These are phyloP conservation scores for Flaveria linearis DNA, from an alignment of 129 eudicot species.

Conservation along the genomic window DNA sequence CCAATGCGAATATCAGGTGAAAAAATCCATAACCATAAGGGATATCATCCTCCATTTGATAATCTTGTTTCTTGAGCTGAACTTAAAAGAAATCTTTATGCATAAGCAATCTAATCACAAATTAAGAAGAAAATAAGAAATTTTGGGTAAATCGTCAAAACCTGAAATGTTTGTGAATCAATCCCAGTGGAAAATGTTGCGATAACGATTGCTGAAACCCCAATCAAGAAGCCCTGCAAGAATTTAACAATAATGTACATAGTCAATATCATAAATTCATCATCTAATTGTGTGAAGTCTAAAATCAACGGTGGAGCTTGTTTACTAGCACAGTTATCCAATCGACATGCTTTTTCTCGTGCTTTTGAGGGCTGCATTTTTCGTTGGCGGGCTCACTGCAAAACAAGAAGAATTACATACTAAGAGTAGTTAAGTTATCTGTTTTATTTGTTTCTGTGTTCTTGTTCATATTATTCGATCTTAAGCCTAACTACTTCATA, in stretches of 20 bases:
- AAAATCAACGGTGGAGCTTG: constrained; percentile 25
- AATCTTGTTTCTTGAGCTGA: constrained; percentile 71
- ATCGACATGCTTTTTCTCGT: constrained; percentile 50
- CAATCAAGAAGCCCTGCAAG: constrained; percentile 80
- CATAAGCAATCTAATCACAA: constrained; percentile 24
- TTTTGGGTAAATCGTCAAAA: constrained; percentile 7
- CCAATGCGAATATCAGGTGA: constrained; percentile 85
- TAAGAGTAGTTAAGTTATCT: background rate
- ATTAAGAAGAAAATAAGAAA: background rate
- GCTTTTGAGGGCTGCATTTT: constrained; percentile 70
- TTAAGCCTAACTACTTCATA: background rate
- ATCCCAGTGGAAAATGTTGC: constrained; percentile 98
- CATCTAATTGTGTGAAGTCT: constrained; percentile 6
- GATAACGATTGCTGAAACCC: constrained; percentile 74
- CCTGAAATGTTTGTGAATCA: constrained; percentile 97
- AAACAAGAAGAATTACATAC: constrained; percentile 11
- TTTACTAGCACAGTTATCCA: constrained; percentile 90
- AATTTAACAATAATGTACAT: background rate
- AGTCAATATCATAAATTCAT: background rate
- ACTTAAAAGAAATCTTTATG: background rate
- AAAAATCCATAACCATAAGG: constrained; percentile 89
- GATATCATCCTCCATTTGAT: constrained; percentile 67
- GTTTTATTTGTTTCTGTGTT: background rate
- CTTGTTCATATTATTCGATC: background rate
- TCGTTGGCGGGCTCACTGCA: constrained; percentile 79